Evolutionary conservation across 148 eudicot genomes (phyloP).

Genomic region (Nepenthes mirabilis): DNA sequence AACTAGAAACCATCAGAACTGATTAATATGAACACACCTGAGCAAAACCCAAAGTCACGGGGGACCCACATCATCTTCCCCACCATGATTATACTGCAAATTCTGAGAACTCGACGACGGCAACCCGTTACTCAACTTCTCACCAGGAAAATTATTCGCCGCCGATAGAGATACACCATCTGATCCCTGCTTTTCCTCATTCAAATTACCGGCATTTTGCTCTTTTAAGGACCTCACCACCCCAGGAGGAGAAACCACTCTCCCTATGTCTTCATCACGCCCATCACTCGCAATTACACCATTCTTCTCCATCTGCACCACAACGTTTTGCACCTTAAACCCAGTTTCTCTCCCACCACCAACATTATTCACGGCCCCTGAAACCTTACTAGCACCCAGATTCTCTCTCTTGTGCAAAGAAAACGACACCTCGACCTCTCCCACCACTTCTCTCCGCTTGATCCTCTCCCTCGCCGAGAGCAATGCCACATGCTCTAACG

Average conservation of each 20-base stretch:
- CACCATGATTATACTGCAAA: neutral
- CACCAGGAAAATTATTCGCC: neutral
- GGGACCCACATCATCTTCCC: neutral
- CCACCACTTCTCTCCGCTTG: neutral
- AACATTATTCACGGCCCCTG: neutral
- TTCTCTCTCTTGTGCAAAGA: neutral
- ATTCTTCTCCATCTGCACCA: neutral
- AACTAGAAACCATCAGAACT: too few species aligned
- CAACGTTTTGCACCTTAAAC: neutral
- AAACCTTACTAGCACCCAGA: neutral
- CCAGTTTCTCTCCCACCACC: neutral
- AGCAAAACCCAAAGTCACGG: too few species aligned
- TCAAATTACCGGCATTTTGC: neutral
- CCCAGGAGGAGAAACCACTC: neutral
- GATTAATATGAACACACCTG: too few species aligned
- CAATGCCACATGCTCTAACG: neutral
- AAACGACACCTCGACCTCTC: neutral
- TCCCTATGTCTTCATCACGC: neutral
- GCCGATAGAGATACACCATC: neutral
- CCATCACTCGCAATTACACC: neutral
- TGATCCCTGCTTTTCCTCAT: neutral
- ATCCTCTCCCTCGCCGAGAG: neutral
- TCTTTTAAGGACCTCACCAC: neutral
- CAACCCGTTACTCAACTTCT: neutral
- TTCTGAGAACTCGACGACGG: neutral